phyloP scores from a whole-genome alignment of 2,329 filamentous ascomycete species.

The Cladophialophora exuberans region DNA sequence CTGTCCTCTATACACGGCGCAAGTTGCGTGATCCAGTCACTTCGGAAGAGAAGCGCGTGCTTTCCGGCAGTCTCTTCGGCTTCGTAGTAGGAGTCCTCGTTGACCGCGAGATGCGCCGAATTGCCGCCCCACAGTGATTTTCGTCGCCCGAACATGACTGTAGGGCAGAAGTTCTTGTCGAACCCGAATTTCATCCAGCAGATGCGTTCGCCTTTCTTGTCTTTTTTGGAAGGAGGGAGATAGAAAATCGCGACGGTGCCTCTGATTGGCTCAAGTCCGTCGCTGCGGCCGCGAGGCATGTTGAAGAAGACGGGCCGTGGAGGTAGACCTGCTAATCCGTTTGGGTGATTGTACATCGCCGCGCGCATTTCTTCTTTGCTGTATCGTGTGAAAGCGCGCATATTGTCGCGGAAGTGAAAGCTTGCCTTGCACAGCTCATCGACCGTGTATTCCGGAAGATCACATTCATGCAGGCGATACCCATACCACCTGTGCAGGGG shows the following conservation, averaged over 20 bases:
- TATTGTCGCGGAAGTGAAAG: constrained; percentile 11
- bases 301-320: constrained; percentile 13
- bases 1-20: background rate
- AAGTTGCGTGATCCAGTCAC: constrained; percentile 19
- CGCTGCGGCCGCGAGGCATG: constrained; percentile 11
- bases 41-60: constrained; percentile 20
- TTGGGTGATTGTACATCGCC: constrained; percentile 5
- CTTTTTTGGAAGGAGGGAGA: constrained; percentile 6
- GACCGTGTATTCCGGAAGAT: constrained; percentile 9
- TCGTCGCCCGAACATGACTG: constrained; percentile 19
- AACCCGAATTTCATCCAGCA: constrained; percentile 28
- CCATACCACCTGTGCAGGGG: constrained; percentile 20
- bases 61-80: constrained; percentile 12
- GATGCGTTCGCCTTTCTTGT: constrained; percentile 20
- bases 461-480: constrained; percentile 18
- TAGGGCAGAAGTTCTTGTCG: constrained; percentile 19
- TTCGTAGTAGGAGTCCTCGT: constrained; percentile 17
- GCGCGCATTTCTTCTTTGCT: constrained; percentile 11
- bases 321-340: constrained; percentile 13
- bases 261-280: constrained; percentile 1
- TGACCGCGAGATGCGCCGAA: constrained; percentile 17
- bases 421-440: constrained; percentile 10
- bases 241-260: constrained; percentile 17
- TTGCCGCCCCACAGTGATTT: constrained; percentile 23
- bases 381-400: constrained; percentile 10